Conservation (phyloP, 2,329 filamentous ascomycete genomes). For the Aspergillus phoenicis region DNA sequence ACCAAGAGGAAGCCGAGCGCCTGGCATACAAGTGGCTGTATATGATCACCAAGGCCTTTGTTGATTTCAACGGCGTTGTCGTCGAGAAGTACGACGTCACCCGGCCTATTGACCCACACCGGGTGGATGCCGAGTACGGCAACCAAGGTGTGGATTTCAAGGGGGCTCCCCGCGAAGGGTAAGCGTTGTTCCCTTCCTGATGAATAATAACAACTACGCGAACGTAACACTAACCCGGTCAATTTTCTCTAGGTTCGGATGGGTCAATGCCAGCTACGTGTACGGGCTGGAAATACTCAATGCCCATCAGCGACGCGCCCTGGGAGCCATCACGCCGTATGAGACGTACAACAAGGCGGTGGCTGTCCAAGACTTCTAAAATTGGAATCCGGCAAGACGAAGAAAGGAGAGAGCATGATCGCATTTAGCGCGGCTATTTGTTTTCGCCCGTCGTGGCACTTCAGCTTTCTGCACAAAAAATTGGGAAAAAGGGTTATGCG, state of each 20-base stretch:
- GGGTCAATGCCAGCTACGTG: slow-evolving; percentile 98
- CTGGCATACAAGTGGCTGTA: slow-evolving; percentile 95
- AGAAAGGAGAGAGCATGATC: background rate
- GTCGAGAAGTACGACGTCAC: slow-evolving; percentile 99
- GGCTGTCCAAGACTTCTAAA: slow-evolving; percentile 36
- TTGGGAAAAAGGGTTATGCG: background rate
- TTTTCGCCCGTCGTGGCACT: background rate
- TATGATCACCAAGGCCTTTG: slow-evolving; percentile 98
- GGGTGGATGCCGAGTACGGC: slow-evolving; percentile 94
- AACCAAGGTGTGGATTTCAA: slow-evolving; percentile 97
- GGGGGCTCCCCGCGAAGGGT: slow-evolving; percentile 94
- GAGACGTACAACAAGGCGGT: slow-evolving; percentile 75
- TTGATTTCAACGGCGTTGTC: slow-evolving; percentile 96
- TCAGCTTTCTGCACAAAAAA: background rate
- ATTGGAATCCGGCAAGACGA: background rate
- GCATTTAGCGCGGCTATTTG: background rate
- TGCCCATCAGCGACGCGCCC: slow-evolving; percentile 82
- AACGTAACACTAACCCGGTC: slow-evolving; percentile 7
- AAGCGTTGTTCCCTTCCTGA: slow-evolving; percentile 47
- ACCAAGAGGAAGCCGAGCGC: slow-evolving; percentile 83
- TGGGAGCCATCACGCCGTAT: slow-evolving; percentile 85
- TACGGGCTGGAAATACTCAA: slow-evolving; percentile 88
- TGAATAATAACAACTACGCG: background rate
- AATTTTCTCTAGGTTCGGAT: slow-evolving; percentile 72
- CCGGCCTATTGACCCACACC: slow-evolving; percentile 82